phyloP scores from a whole-genome alignment of 2,329 filamentous ascomycete genomes.

The Sporothrix brunneoviolacea region DNA sequence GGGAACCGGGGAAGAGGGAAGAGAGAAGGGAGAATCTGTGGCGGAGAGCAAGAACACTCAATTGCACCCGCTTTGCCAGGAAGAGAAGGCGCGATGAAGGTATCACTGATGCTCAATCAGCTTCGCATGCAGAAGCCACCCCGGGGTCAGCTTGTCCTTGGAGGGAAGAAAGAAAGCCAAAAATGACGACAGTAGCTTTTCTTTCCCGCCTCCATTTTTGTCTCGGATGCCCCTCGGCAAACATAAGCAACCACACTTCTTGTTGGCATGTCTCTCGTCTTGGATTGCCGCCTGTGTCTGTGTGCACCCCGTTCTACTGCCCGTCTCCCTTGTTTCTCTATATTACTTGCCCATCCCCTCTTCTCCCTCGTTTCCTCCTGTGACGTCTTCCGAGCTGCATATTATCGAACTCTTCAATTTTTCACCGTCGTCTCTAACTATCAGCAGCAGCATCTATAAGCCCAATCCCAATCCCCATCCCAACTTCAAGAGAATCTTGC shows the following conservation, averaged over 20 bases:
- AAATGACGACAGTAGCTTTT: constrained; percentile 5
- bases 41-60: too few relatives aligned
- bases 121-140: too few relatives aligned
- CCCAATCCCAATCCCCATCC: not conserved
- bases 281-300: not conserved
- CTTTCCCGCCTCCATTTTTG: not conserved
- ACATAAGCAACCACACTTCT: not conserved
- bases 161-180: too few relatives aligned
- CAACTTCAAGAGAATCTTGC: not conserved
- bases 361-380: not conserved
- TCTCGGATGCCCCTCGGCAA: not conserved
- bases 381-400: constrained; percentile 3
- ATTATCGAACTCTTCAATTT: too few relatives aligned
- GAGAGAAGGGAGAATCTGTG: not conserved
- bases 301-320: not conserved
- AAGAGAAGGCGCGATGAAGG: too few relatives aligned
- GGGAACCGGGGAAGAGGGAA: not conserved
- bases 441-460: too few relatives aligned
- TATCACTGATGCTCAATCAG: too few relatives aligned
- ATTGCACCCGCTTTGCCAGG: too few relatives aligned
- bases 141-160: too few relatives aligned
- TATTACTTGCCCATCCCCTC: constrained; percentile 1
- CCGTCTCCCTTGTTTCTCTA: not conserved
- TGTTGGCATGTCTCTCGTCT: not conserved
- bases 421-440: not conserved